A percentile compares a stretch with the other conserved stretches of the same genome.
Conservation (phyloP, 192 early-diverging fungal species). For the Entomortierella chlamydospora region DNA sequence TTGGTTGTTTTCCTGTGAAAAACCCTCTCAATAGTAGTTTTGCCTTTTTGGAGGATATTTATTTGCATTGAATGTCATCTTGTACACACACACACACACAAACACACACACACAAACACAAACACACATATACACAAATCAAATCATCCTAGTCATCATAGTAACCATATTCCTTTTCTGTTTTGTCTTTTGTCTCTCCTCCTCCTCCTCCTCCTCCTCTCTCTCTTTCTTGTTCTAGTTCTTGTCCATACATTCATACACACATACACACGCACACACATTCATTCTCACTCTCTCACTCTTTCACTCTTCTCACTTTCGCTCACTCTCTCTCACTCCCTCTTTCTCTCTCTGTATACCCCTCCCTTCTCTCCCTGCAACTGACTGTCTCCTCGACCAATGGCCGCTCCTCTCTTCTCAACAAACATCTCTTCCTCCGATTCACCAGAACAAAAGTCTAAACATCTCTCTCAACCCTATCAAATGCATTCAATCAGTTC, state of each 20-base stretch:
- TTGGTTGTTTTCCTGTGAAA: too few relatives aligned
- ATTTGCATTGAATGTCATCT: too few relatives aligned
- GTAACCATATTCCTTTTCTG: not conserved
- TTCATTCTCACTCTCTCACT: not conserved
- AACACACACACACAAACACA: too few relatives aligned
- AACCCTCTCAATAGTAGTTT: too few relatives aligned
- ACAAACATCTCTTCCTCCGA: not conserved
- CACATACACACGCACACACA: too few relatives aligned
- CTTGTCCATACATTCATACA: too few relatives aligned
- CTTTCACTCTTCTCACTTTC: not conserved
- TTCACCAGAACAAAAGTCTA: slow-evolving; percentile 8
- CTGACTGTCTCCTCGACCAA: not conserved
- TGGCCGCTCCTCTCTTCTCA: not conserved
- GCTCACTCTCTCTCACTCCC: not conserved
- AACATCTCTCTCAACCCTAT: slow-evolving; percentile 48
- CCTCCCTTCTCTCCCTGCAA: not conserved
- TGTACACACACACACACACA: too few relatives aligned
- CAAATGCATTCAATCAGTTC: slow-evolving; percentile 53
- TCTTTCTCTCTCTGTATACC: too few relatives aligned
- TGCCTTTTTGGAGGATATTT: too few relatives aligned
- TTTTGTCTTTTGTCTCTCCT: too few relatives aligned
- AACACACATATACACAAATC: too few relatives aligned
- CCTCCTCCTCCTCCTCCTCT: not conserved
- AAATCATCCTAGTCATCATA: too few relatives aligned
- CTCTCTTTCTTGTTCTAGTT: not conserved